Percentiles rank a stretch among this genome's conserved stretches.
phyloP scores from a whole-genome alignment of 345 rosid genomes.

The Anacardium occidentale region DNA sequence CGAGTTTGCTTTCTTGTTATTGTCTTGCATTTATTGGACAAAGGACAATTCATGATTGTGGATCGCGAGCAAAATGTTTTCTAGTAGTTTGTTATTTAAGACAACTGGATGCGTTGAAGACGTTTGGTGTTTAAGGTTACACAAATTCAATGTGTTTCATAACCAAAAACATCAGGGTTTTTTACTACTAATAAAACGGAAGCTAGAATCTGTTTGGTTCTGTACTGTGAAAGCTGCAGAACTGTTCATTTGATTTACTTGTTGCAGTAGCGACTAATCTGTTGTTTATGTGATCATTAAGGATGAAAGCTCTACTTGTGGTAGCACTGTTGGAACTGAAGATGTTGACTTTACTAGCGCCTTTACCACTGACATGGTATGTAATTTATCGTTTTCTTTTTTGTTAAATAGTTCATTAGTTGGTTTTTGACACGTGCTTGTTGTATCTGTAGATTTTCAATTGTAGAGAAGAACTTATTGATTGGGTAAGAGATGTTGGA shows the following conservation, averaged over 20 bases:
- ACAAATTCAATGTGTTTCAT: background rate
- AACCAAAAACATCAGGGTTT: background rate
- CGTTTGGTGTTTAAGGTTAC: background rate
- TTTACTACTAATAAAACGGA: background rate
- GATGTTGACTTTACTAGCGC: slow-evolving; percentile 16
- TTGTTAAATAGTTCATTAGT: background rate
- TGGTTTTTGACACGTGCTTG: background rate
- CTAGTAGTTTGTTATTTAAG: background rate
- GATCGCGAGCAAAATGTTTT: background rate
- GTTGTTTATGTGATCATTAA: background rate
- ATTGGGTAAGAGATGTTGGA: slow-evolving; percentile 18
- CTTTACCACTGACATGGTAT: slow-evolving; percentile 20
- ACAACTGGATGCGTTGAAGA: background rate
- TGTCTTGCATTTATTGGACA: background rate
- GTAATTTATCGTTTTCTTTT: background rate
- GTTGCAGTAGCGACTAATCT: background rate
- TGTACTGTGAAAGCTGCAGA: background rate
- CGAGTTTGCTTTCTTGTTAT: background rate
- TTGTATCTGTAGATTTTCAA: slow-evolving; percentile 4
- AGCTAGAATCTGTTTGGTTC: background rate
- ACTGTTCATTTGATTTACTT: slow-evolving; percentile 1
- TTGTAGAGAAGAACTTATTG: slow-evolving; percentile 17
- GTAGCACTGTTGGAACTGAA: slow-evolving; percentile 16
- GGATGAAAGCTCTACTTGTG: slow-evolving; percentile 23
- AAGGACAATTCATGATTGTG: background rate